Conservation (phyloP, 2,329 filamentous ascomycete species). For the Trichoderma atrobrunneum region DNA sequence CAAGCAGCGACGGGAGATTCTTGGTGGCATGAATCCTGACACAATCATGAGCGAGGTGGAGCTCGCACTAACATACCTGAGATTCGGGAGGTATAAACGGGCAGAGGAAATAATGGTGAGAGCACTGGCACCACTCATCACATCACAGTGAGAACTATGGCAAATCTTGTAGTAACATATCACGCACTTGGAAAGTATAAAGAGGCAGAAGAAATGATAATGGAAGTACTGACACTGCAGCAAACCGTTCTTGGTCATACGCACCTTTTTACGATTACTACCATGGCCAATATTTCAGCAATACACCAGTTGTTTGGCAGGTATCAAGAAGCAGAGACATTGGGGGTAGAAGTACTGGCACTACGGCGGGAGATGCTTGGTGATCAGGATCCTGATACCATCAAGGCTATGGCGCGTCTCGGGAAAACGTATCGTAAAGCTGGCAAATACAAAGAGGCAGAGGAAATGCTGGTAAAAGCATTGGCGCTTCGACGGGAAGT, state of each 20-base stretch:
- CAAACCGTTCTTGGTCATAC: not conserved
- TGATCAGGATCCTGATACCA: not conserved
- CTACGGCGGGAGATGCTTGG: not conserved
- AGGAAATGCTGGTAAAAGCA: not conserved
- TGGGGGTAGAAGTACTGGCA: not conserved
- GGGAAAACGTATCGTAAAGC: not conserved
- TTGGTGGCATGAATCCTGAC: constrained; percentile 6
- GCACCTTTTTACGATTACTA: not conserved
- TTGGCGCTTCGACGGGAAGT: not conserved
- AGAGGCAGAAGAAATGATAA: constrained; percentile 19
- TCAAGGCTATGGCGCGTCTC: not conserved
- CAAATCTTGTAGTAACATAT: no score
- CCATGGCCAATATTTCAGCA: not conserved
- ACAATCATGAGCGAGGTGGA: not conserved
- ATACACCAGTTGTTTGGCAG: not conserved
- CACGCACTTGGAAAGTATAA: no score
- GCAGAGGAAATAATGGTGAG: constrained; percentile 16
- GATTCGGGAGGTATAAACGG: constrained; percentile 22
- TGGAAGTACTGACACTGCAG: not conserved
- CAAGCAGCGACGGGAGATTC: not conserved
- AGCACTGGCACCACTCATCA: not conserved
- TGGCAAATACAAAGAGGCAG: not conserved
- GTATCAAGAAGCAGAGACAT: not conserved
- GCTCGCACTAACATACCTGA: constrained; percentile 22
- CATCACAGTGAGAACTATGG: no score